Percentiles rank a stretch among this genome's conserved stretches.
These are phyloP conservation scores for Kernera saxatilis DNA, from an alignment of 345 rosid genomes.

Conservation along the genomic window DNA sequence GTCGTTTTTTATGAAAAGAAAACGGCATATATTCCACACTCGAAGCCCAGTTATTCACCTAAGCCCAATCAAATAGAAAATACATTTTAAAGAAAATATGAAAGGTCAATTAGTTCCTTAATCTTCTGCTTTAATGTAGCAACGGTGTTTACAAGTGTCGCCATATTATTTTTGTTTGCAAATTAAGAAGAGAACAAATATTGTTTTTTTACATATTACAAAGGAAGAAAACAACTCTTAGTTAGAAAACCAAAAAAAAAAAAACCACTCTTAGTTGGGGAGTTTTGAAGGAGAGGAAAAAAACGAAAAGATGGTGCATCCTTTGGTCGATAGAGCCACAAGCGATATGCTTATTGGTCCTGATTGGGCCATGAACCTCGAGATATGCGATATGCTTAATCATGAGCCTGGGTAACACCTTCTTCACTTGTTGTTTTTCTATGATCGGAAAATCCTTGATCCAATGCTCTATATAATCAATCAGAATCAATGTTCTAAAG, in stretches of 20 bases:
- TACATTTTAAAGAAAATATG: not conserved
- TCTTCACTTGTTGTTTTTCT: not conserved
- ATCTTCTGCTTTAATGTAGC: conserved; percentile 27
- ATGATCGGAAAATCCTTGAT: not conserved
- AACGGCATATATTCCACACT: not conserved
- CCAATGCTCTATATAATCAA: not conserved
- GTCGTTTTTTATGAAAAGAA: not conserved
- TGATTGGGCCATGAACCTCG: conserved; percentile 99
- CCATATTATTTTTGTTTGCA: not conserved
- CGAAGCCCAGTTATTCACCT: not conserved
- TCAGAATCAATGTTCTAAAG: no score
- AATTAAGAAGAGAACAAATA: conserved; percentile 2
- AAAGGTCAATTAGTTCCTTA: conserved; percentile 28
- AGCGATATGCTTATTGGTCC: conserved; percentile 99
- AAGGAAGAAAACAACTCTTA: not conserved
- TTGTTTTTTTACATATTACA: not conserved
- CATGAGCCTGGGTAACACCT: conserved; percentile 76
- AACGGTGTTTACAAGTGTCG: conserved; percentile 28
- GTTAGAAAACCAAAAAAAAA: not conserved
- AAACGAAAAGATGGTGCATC: conserved; percentile 69
- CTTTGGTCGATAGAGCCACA: conserved; percentile 96
- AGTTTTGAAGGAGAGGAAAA: conserved; percentile 1
- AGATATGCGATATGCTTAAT: conserved; percentile 97
- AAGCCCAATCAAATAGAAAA: not conserved
- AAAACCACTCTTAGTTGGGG: not conserved